These are phyloP conservation scores for Ophiorrhiza pumila DNA, from an alignment of 257 asterid genomes.

Conservation along the genomic window DNA sequence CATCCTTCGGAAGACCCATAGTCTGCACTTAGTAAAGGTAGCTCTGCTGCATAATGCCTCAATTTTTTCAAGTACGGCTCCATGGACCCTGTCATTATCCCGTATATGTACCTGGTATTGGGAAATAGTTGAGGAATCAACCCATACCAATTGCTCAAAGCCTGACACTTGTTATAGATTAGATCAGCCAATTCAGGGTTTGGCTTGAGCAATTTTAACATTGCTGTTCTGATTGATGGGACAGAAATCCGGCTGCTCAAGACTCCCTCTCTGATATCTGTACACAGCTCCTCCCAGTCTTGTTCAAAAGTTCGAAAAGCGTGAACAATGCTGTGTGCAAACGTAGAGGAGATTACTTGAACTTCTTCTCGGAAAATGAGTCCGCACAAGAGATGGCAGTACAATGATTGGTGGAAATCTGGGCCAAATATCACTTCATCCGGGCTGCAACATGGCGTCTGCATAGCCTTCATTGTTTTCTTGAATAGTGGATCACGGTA, in stretches of 20 bases:
- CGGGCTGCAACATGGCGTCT: conserved; percentile 83
- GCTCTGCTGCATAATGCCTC: conserved; percentile 81
- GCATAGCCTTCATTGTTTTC: conserved; percentile 81
- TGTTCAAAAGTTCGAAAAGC: conserved; percentile 82
- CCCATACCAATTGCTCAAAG: conserved; percentile 75
- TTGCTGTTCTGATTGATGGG: conserved; percentile 63
- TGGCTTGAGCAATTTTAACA: conserved; percentile 56
- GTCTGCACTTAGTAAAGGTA: conserved; percentile 81
- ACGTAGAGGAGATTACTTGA: conserved; percentile 79
- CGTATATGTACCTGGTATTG: conserved; percentile 63
- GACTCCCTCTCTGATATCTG: conserved; percentile 65
- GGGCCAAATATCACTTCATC: conserved; percentile 94
- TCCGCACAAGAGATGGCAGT: conserved; percentile 88
- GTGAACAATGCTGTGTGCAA: conserved; percentile 84
- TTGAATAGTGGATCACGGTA: conserved; percentile 64
- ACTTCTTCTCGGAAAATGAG: conserved; percentile 63
- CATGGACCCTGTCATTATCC: conserved; percentile 98
- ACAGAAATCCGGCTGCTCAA: conserved; percentile 57
- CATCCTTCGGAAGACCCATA: conserved; percentile 97
- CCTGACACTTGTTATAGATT: conserved; percentile 39
- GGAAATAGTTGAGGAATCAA: conserved; percentile 71
- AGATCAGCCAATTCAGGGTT: conserved; percentile 61
- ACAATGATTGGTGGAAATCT: conserved; percentile 76
- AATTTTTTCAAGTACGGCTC: conserved; percentile 76
- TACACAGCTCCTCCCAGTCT: conserved; percentile 67